Base-by-base conservation (phyloP, 495 filamentous ascomycete species). In the Xylaria flabelliformis region DNA sequence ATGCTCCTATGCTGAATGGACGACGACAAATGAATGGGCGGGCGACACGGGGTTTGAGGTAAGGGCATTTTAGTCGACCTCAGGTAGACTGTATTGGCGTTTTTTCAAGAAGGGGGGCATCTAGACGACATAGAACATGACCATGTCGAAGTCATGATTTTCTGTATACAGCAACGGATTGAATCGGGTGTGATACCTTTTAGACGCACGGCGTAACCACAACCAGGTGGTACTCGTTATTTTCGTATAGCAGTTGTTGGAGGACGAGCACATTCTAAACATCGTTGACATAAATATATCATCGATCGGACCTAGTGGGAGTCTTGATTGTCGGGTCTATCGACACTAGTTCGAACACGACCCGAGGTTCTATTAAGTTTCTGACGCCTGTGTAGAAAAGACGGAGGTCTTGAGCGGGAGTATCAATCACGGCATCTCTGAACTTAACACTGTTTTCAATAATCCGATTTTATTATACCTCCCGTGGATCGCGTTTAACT, bases 1-100 rank as follows among this genome's bases (percentile, higher is more conserved):
- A 65, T 42, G n/a, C 65, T 8, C n/a, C 66, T 24, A 39, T 73
- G 4, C 41, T 72, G 10, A 77, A 78, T 46, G 74, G 77, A 13
- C 71, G 77, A 59, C 75, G 77, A 44, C 72, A 78, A 32, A 73
- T 72, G 67, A 79, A 79, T 50, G 77, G 75, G 29, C 77, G 76
- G n/a, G 72, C 73, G 13, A 62, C 53, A 10, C 72, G 76, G 24
- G 74, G 77, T 17, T 42, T 68, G 58, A 69, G 42, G 51, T 73
- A 73, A 62, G 2, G 42, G 63, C 36, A 42, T 63, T 29, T 67
- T 17, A 44, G 39, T 72, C 19, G 46, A n/a, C 21, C 29, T 24
- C 26, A 4, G 58, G 58, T 39, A 24, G 46, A 42, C 55, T 4
- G 13, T 15, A 69, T 5, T 17, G 69, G 62, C 48, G 50, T 65